A percentile compares a stretch with the other conserved stretches of the same genome.
Conservation (phyloP, 2,329 filamentous ascomycete genomes). For the Colletotrichum filicis region DNA sequence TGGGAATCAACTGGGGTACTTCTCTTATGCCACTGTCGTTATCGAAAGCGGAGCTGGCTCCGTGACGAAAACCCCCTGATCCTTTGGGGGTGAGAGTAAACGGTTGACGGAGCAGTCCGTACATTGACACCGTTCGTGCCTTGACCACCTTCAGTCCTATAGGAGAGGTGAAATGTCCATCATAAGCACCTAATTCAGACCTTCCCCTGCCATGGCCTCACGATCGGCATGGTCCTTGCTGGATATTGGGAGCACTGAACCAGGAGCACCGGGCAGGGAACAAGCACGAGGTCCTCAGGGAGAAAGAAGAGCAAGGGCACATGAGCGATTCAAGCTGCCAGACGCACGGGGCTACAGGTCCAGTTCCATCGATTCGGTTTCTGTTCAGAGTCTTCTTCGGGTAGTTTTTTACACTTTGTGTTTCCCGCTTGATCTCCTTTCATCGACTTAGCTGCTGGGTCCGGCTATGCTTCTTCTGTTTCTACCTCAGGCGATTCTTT, state of each 20-base stretch:
- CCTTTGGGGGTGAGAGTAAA: not conserved
- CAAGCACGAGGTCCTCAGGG: not conserved
- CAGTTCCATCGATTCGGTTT: not conserved
- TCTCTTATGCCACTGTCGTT: not conserved
- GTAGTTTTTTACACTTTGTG: not conserved
- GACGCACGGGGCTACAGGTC: not conserved
- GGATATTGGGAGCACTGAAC: not conserved
- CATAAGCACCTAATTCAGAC: not conserved
- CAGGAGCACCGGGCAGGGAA: not conserved
- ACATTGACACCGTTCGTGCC: not conserved
- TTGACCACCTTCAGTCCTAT: not conserved
- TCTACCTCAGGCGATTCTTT: not conserved
- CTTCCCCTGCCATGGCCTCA: not conserved
- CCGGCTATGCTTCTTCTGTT: not conserved
- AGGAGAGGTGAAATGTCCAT: not conserved
- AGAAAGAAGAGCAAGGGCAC: not conserved
- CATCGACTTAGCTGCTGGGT: not conserved
- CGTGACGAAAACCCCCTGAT: not conserved
- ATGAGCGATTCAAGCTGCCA: not conserved
- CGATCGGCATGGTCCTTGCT: slow-evolving; percentile 1
- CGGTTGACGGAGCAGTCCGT: not conserved
- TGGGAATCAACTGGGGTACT: not conserved
- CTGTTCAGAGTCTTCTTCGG: not conserved
- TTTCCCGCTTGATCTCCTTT: not conserved
- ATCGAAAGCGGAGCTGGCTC: not conserved